Conservation (phyloP, 768 basidiomycete genomes). For the Boletus edulis region DNA sequence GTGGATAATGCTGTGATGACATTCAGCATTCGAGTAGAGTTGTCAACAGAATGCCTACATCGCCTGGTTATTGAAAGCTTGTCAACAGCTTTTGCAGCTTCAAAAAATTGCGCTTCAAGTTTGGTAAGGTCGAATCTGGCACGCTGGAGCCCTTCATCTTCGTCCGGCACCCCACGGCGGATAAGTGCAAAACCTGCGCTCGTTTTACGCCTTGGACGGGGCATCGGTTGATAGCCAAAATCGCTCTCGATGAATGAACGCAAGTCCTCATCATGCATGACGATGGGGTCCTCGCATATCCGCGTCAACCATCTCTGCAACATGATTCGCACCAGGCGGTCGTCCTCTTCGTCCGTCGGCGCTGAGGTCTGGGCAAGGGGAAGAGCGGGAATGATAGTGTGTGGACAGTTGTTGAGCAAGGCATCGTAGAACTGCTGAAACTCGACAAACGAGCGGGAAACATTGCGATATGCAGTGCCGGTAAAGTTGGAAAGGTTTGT, state of each 20-base stretch:
- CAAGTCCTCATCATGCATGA: constrained; percentile 88
- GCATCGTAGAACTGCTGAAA: constrained; percentile 94
- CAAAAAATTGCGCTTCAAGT: constrained; percentile 89
- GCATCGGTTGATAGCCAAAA: constrained; percentile 92
- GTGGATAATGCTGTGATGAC: constrained; percentile 61
- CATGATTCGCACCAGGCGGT: constrained; percentile 91
- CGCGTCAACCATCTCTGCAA: constrained; percentile 93
- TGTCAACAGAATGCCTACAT: constrained; percentile 43
- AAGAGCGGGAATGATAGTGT: constrained; percentile 93
- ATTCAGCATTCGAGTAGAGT: background rate
- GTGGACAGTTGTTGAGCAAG: constrained; percentile 86
- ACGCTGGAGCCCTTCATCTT: constrained; percentile 88
- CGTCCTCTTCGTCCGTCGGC: constrained; percentile 97
- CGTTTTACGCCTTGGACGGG: constrained; percentile 68
- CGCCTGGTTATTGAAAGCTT: constrained; percentile 78
- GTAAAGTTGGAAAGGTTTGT: constrained; percentile 93
- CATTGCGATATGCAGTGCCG: constrained; percentile 85
- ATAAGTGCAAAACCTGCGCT: constrained; percentile 76
- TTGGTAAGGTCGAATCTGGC: constrained; percentile 91
- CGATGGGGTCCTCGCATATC: constrained; percentile 88
- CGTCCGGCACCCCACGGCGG: constrained; percentile 80
- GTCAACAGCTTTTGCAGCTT: constrained; percentile 88
- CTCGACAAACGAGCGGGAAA: constrained; percentile 92
- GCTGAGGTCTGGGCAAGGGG: constrained; percentile 97
- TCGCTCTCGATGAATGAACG: constrained; percentile 96